Conservation (phyloP, 169 alveolate genomes). For the Plasmodium gonderi region DNA sequence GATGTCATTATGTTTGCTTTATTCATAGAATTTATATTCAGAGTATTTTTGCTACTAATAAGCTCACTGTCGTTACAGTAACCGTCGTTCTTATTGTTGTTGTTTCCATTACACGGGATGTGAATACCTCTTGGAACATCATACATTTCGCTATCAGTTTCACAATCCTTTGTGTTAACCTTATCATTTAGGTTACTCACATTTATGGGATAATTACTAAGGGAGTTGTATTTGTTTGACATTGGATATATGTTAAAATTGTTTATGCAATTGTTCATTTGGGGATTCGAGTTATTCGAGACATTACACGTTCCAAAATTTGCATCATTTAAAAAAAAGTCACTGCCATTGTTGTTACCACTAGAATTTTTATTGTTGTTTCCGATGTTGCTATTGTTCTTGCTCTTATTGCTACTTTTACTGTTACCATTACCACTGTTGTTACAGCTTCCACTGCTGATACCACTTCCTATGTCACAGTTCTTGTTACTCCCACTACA, state of each 20-base stretch:
- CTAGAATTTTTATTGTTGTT: too few relatives aligned
- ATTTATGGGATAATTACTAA: conserved; percentile 7
- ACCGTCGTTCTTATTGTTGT: not conserved
- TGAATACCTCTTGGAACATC: not conserved
- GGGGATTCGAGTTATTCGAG: not conserved
- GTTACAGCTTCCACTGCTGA: not conserved
- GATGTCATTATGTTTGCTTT: not conserved
- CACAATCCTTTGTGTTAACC: not conserved
- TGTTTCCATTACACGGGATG: not conserved
- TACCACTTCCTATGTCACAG: not conserved
- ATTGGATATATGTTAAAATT: not conserved
- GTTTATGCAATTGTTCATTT: conserved; percentile 12
- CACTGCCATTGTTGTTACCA: not conserved
- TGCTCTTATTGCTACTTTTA: not conserved
- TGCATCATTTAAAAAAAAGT: conserved; percentile 7
- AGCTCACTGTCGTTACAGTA: not conserved
- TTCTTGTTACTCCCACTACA: not conserved
- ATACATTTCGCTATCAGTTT: not conserved
- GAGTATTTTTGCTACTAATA: not conserved
- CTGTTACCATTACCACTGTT: not conserved
- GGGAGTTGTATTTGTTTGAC: conserved; percentile 16
- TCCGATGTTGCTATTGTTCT: not conserved
- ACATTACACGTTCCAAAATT: conserved; percentile 2
- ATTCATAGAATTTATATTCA: conserved; percentile 16
- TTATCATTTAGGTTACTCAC: conserved; percentile 11